Conservation (phyloP, 2,329 filamentous ascomycete genomes). For the Didymella pomorum region DNA sequence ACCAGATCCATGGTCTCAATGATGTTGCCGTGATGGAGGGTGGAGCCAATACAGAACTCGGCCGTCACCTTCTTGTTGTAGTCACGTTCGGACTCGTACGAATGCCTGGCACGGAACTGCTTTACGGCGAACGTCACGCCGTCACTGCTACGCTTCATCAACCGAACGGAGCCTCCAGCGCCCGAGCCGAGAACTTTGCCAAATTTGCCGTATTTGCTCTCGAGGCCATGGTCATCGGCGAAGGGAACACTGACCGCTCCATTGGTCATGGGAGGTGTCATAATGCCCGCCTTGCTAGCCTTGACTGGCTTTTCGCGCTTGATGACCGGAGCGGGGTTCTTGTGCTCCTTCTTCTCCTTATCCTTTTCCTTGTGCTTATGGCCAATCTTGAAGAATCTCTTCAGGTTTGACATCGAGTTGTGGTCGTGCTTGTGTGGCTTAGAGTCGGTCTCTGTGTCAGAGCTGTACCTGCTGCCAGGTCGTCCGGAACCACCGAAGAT, state of each 20-base stretch:
- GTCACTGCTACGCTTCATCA: constrained; percentile 94
- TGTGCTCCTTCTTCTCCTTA: constrained; percentile 57
- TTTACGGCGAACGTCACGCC: constrained; percentile 96
- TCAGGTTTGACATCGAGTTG: constrained; percentile 91
- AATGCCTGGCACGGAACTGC: constrained; percentile 90
- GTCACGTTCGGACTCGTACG: constrained; percentile 92
- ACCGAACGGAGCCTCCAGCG: constrained; percentile 89
- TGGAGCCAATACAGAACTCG: constrained; percentile 97
- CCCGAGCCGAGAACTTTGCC: constrained; percentile 93
- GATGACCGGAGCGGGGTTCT: constrained; percentile 68
- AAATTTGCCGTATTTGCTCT: constrained; percentile 94
- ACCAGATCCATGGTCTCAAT: constrained; percentile 98
- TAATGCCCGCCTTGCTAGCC: constrained; percentile 52
- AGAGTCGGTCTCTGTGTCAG: constrained; percentile 50
- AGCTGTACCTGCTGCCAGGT: constrained; percentile 58
- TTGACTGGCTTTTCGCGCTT: constrained; percentile 62
- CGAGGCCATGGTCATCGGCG: constrained; percentile 88
- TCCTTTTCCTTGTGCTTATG: constrained; percentile 64
- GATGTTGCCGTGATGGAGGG: constrained; percentile 95
- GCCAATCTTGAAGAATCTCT: constrained; percentile 92
- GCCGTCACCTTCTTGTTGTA: constrained; percentile 98
- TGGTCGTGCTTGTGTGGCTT: constrained; percentile 58
- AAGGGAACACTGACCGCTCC: constrained; percentile 72
- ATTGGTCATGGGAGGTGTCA: constrained; percentile 49
- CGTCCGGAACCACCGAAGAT: constrained; percentile 61